A percentile compares a stretch with the other conserved stretches of the same genome.
Conservation (phyloP, 306 rosid genomes). For the Vicia sativa region DNA sequence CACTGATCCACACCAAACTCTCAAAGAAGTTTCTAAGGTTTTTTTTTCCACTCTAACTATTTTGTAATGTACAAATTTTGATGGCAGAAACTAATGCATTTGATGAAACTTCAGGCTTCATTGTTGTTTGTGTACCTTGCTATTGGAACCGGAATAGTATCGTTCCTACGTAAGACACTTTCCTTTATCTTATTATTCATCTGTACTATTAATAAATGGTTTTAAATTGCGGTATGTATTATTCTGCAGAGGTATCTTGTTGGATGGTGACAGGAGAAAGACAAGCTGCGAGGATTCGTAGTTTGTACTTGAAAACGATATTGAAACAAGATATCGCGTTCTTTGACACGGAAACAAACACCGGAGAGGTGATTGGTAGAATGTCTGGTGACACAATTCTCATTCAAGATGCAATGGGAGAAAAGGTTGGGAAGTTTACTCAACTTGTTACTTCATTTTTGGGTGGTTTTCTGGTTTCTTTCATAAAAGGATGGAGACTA, state of each 20-base stretch:
- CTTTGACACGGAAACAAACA: slow-evolving; percentile 82
- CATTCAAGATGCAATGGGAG: slow-evolving; percentile 95
- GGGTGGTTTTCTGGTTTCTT: slow-evolving; percentile 74
- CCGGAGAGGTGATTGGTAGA: slow-evolving; percentile 84
- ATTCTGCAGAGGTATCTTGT: slow-evolving; percentile 74
- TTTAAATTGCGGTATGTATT: not conserved
- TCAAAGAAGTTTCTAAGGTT: slow-evolving; percentile 16
- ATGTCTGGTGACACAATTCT: slow-evolving; percentile 96
- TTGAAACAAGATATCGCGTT: slow-evolving; percentile 78
- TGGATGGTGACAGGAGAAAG: slow-evolving; percentile 97
- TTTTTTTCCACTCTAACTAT: not conserved
- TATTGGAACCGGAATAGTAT: slow-evolving; percentile 58
- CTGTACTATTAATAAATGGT: not conserved
- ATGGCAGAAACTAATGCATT: not conserved
- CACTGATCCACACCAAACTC: not conserved
- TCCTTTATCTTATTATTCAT: not conserved
- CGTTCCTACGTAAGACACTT: slow-evolving; percentile 75
- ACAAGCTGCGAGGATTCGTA: slow-evolving; percentile 76
- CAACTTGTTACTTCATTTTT: slow-evolving; percentile 68
- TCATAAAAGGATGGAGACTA: slow-evolving; percentile 76
- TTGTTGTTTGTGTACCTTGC: slow-evolving; percentile 65
- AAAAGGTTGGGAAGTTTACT: slow-evolving; percentile 88
- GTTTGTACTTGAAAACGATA: slow-evolving; percentile 76
- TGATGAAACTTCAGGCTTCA: slow-evolving; percentile 51
- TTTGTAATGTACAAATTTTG: not conserved